phyloP scores from a whole-genome alignment of 352 stramenopile genomes.

The Phytopythium chamaehyphon region DNA sequence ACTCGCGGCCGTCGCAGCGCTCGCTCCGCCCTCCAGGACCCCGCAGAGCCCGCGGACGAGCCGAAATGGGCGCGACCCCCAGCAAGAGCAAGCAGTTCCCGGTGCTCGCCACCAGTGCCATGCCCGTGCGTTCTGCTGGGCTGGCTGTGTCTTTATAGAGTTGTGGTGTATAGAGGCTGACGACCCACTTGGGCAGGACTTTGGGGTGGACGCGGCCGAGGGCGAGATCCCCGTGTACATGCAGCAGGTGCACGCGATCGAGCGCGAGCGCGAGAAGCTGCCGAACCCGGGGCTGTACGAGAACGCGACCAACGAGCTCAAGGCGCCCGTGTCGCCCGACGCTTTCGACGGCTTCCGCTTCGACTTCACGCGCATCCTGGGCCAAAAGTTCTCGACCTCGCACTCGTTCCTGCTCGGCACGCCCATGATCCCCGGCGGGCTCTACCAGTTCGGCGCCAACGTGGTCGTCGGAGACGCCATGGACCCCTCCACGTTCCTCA shows the following conservation, averaged over 20 bases:
- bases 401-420: conserved; percentile 80
- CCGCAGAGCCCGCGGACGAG: not conserved
- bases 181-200: not conserved
- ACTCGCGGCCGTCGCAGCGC: not conserved
- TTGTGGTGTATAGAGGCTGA: no score
- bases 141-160: not conserved
- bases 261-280: conserved; percentile 61
- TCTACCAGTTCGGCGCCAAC: conserved; percentile 88
- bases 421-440: conserved; percentile 76
- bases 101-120: conserved; percentile 63
- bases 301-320: conserved; percentile 82
- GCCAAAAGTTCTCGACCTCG: conserved; percentile 77
- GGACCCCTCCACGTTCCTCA: conserved; percentile 80
- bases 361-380: conserved; percentile 81
- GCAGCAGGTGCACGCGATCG: conserved; percentile 79
- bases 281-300: conserved; percentile 84
- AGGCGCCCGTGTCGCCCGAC: conserved; percentile 70
- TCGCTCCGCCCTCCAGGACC: not conserved
- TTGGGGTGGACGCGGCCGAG: conserved; percentile 8
- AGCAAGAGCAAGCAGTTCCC: conserved; percentile 41
- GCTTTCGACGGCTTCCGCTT: conserved; percentile 87
- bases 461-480: conserved; percentile 70
- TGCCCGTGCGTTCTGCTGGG: conserved; percentile 32
- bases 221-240: conserved; percentile 71
- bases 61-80: conserved; percentile 45